phyloP scores from a whole-genome alignment of 116 monocot genomes.

The Thalassia testudinum region DNA sequence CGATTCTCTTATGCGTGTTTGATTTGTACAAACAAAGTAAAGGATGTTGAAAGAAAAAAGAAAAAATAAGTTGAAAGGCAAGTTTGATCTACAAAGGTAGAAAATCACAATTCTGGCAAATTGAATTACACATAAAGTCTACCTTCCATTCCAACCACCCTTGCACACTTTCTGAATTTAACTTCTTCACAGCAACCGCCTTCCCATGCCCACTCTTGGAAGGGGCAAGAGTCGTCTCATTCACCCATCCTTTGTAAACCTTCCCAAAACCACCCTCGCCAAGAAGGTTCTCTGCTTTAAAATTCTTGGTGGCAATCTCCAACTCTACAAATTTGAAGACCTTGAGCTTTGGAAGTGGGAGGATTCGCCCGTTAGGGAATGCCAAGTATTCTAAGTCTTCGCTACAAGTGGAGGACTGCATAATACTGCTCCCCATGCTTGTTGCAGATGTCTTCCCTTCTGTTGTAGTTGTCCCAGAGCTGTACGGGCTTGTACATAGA shows the following conservation, averaged over 20 bases:
- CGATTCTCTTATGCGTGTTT: too few species aligned
- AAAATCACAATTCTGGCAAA: too few species aligned
- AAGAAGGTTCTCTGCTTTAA: constrained; percentile 23
- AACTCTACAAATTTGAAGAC: constrained; percentile 33
- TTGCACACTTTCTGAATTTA: constrained; percentile 35
- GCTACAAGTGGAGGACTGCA: not conserved
- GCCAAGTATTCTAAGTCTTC: not conserved
- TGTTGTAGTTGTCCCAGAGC: not conserved
- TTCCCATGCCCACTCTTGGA: constrained; percentile 24
- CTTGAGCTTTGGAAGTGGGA: constrained; percentile 23
- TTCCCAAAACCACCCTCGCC: constrained; percentile 53
- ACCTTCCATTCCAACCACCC: constrained; percentile 44
- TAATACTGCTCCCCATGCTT: not conserved
- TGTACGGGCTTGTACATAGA: not conserved
- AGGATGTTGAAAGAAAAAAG: too few species aligned
- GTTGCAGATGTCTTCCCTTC: not conserved
- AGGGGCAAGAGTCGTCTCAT: constrained; percentile 37
- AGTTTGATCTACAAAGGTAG: too few species aligned
- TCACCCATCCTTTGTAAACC: constrained; percentile 47
- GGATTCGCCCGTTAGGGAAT: constrained; percentile 17
- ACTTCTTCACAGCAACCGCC: constrained; percentile 33
- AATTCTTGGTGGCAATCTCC: constrained; percentile 33
- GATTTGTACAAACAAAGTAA: too few species aligned
- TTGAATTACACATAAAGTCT: not conserved
- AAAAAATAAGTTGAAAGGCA: too few species aligned